A percentile compares a stretch with the other conserved stretches of the same genome.
phyloP scores from a whole-genome alignment of 768 basidiomycete species.

The Candolleomyces efflorescens region DNA sequence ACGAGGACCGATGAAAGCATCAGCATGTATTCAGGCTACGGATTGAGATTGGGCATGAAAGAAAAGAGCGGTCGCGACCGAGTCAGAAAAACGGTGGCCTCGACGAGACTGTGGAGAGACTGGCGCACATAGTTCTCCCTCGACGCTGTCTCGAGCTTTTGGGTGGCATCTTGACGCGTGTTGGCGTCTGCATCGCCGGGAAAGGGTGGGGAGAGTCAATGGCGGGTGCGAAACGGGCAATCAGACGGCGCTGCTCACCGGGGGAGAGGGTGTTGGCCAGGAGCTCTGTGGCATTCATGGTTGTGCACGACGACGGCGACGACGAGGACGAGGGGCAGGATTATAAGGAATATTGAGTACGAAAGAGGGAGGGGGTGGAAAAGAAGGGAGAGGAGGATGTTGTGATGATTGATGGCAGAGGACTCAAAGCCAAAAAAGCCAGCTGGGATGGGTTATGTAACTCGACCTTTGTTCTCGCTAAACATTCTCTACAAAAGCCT shows the following conservation, averaged over 20 bases:
- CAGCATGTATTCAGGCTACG: constrained; percentile 86
- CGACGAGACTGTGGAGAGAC: constrained; percentile 12
- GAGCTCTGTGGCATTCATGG: constrained; percentile 89
- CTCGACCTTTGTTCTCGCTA: constrained; percentile 7
- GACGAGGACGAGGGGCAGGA: no score
- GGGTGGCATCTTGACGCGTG: constrained; percentile 89
- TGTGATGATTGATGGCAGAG: no score
- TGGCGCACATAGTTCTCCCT: constrained; percentile 82
- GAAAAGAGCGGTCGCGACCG: constrained; percentile 1
- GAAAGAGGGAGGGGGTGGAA: constrained; percentile 7
- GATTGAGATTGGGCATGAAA: constrained; percentile 16
- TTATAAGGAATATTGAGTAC: background rate
- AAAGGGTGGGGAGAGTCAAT: constrained; percentile 17
- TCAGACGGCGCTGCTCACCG: constrained; percentile 47
- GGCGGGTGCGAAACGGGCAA: constrained; percentile 24
- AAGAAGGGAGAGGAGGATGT: constrained; percentile 8
- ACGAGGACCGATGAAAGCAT: constrained; percentile 85
- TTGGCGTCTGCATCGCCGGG: constrained; percentile 57
- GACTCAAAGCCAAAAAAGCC: constrained; percentile 10
- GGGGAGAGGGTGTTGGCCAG: constrained; percentile 91
- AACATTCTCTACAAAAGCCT: no score
- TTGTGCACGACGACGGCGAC: constrained; percentile 20
- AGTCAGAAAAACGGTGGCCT: constrained; percentile 8
- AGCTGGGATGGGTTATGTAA: constrained; percentile 9
- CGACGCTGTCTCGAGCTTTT: constrained; percentile 82